These are phyloP conservation scores for Lanmaoa pseudosensibilis DNA, from an alignment of 768 basidiomycete species.

Conservation along the genomic window DNA sequence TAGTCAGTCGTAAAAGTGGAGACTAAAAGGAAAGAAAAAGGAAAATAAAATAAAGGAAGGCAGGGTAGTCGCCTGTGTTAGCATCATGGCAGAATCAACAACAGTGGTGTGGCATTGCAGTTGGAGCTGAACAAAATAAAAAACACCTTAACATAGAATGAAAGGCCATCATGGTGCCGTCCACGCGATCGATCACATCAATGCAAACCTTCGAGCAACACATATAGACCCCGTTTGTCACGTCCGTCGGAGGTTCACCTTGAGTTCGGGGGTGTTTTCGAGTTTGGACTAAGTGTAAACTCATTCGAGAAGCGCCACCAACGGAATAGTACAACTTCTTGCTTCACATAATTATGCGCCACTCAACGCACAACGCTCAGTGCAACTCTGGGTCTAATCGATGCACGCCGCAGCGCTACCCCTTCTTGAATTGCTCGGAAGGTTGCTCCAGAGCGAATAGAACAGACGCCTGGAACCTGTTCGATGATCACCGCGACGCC, in stretches of 20 bases:
- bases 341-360: constrained; percentile 3
- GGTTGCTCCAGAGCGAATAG: background rate
- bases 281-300: background rate
- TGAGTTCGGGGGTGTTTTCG: constrained; percentile 12
- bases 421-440: background rate
- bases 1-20: background rate
- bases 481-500: constrained; percentile 9
- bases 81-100: background rate
- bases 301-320: constrained; percentile 7
- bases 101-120: background rate
- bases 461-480: background rate
- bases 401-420: background rate
- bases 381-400: constrained; percentile 10
- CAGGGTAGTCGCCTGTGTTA: background rate
- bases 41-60: background rate
- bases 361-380: background rate
- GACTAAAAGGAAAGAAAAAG: background rate
- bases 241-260: constrained; percentile 8
- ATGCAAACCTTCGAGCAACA: background rate
- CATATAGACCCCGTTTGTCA: background rate
- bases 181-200: constrained; percentile 4
- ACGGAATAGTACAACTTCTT: background rate
- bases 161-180: background rate
- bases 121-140: background rate
- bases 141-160: background rate